These are phyloP conservation scores for Solanum neorickii DNA, from an alignment of 257 asterid species.

Conservation along the genomic window DNA sequence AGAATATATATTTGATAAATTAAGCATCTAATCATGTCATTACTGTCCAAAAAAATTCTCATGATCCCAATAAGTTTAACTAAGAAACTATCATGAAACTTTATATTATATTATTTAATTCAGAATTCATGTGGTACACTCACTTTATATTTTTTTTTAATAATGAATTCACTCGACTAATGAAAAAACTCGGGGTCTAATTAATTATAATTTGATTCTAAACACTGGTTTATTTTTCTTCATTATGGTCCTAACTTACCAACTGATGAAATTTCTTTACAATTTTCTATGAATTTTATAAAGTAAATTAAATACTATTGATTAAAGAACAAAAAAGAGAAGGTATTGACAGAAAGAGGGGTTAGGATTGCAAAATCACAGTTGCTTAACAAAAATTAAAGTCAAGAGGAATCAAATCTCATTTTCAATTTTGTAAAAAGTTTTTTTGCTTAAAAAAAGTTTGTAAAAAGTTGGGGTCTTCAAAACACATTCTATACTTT, in stretches of 20 bases:
- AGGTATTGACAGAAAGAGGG: neutral
- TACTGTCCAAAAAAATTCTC: neutral
- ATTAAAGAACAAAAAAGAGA: neutral
- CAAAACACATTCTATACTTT: neutral
- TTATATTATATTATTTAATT: neutral
- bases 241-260: neutral
- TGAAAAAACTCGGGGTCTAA: neutral
- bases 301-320: neutral
- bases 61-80: neutral
- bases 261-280: neutral
- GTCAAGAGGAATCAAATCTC: constrained; percentile 29
- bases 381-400: constrained; percentile 30
- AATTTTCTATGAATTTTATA: neutral
- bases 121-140: neutral
- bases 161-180: neutral
- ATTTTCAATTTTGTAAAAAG: constrained; percentile 6
- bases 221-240: neutral
- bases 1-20: neutral
- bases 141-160: neutral
- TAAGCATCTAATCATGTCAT: neutral
- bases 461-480: constrained; percentile 10
- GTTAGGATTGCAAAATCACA: neutral
- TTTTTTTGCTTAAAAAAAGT: neutral
- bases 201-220: neutral
- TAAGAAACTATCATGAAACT: neutral